Evolutionary conservation across 768 basidiomycete genomes (phyloP).

Genomic region (Hydnomerulius pinastri): DNA sequence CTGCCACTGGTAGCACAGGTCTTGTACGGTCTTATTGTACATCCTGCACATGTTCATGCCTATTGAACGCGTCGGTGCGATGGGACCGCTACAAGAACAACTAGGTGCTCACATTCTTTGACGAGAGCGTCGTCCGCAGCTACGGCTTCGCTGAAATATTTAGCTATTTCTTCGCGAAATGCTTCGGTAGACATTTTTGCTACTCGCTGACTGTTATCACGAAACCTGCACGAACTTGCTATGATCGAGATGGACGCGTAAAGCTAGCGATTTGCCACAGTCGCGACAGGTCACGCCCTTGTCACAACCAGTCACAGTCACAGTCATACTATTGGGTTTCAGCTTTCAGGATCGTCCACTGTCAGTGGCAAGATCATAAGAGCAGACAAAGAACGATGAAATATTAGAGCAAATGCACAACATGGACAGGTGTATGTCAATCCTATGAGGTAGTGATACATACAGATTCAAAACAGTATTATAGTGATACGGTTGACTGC

Average conservation of each 20-base stretch:
- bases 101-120: conserved; percentile 49
- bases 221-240: not conserved
- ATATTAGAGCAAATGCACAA: conserved; percentile 21
- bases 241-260: not conserved
- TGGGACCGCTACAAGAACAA: not conserved
- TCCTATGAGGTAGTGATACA: conserved; percentile 29
- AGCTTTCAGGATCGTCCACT: too few species aligned
- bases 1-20: conserved; percentile 71
- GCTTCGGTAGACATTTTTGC: conserved; percentile 22
- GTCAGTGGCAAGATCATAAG: too few species aligned
- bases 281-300: conserved; percentile 9
- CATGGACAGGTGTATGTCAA: conserved; percentile 16
- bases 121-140: conserved; percentile 45
- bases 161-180: conserved; percentile 22
- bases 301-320: not conserved
- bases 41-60: conserved; percentile 66
- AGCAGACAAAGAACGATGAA: too few species aligned
- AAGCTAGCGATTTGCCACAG: conserved; percentile 14
- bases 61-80: conserved; percentile 29
- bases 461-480: conserved; percentile 27
- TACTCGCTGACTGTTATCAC: not conserved
- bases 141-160: conserved; percentile 28
- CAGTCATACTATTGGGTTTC: too few species aligned
- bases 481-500: conserved; percentile 23
- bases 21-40: conserved; percentile 53